These are phyloP conservation scores for Solanum acaule DNA, from an alignment of 257 asterid species.

Conservation along the genomic window DNA sequence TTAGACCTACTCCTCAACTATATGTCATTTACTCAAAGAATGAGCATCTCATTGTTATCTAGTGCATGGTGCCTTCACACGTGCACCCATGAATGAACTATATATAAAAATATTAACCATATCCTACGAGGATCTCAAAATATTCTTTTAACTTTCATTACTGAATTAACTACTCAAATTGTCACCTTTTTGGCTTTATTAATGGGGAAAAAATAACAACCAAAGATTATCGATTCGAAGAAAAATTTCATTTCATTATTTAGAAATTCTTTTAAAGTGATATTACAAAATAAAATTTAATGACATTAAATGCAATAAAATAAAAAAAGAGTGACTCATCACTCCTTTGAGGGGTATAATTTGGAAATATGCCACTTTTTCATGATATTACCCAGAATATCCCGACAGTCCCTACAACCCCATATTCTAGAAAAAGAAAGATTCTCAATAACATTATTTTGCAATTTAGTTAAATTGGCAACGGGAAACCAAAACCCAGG, in stretches of 20 bases:
- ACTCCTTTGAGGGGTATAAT: not conserved
- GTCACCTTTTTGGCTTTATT: not conserved
- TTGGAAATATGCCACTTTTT: not conserved
- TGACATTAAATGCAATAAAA: not conserved
- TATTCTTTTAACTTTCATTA: not conserved
- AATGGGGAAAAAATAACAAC: not conserved
- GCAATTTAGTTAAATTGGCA: conserved; percentile 2
- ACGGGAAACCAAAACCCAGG: conserved; percentile 13
- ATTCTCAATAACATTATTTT: not conserved
- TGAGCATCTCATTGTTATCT: not conserved
- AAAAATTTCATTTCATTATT: not conserved
- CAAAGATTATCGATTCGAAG: not conserved
- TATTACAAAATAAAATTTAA: not conserved
- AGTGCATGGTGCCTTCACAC: not conserved
- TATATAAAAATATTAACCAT: not conserved
- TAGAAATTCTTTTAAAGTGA: too few species aligned
- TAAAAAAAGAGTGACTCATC: not conserved
- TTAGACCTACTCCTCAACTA: too few species aligned
- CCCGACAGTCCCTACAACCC: not conserved
- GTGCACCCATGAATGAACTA: not conserved
- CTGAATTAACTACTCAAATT: not conserved
- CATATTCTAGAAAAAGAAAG: not conserved
- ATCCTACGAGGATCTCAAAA: not conserved
- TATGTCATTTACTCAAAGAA: not conserved
- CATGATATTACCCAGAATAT: not conserved